These are phyloP conservation scores for Cryptosporidium canis DNA, from an alignment of 169 alveolate species.

Conservation along the genomic window DNA sequence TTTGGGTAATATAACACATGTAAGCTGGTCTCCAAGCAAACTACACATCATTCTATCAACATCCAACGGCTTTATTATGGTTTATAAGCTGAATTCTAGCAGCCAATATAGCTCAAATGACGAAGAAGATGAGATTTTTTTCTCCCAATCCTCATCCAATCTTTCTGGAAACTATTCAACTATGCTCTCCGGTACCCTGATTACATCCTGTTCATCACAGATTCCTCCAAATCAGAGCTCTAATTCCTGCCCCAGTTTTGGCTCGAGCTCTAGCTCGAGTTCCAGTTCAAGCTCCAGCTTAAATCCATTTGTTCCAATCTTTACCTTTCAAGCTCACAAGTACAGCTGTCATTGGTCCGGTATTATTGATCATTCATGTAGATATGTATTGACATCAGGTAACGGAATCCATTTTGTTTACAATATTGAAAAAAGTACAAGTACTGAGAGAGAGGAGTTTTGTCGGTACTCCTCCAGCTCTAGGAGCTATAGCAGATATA, in stretches of 20 bases:
- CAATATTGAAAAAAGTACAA: background rate
- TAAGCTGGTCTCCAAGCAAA: constrained; percentile 57
- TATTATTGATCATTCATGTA: constrained; percentile 40
- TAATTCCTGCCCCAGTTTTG: too few species aligned
- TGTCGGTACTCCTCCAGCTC: background rate
- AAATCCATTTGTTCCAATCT: constrained; percentile 32
- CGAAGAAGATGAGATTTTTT: background rate
- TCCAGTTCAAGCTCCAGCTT: background rate
- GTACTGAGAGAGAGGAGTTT: background rate
- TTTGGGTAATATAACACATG: constrained; percentile 36
- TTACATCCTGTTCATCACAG: too few species aligned
- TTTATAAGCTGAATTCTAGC: constrained; percentile 19
- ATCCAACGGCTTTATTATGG: constrained; percentile 30
- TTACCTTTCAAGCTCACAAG: constrained; percentile 14
- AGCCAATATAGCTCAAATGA: background rate
- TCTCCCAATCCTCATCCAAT: background rate
- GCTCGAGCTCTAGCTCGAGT: background rate
- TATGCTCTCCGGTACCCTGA: too few species aligned
- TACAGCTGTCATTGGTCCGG: constrained; percentile 33
- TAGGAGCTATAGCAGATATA: background rate
- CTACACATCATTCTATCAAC: constrained; percentile 33
- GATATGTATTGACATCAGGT: constrained; percentile 37
- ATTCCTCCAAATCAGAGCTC: too few species aligned
- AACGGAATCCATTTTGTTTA: constrained; percentile 14
- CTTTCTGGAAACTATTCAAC: background rate